A percentile compares a stretch with the other conserved stretches of the same genome.
Evolutionary conservation across 1,284 basidiomycete species (phyloP).

Genomic region (Puccinia coronata): DNA sequence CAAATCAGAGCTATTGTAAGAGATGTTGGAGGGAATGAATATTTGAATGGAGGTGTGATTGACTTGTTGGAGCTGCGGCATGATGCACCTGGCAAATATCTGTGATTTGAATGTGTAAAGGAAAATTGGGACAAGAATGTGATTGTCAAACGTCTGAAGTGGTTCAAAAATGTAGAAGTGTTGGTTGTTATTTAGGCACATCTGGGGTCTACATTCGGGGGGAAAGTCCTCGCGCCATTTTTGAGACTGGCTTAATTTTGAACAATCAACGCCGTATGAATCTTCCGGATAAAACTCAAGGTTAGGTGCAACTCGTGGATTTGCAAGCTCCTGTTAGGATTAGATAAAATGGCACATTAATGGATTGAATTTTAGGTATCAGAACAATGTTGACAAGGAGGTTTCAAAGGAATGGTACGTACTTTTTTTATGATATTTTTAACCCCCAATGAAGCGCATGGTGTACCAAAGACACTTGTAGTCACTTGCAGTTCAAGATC

Average conservation of each 20-base stretch:
- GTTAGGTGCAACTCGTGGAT: neutral
- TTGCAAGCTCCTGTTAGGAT: neutral
- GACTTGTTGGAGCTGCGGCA: neutral
- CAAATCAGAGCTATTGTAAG: neutral
- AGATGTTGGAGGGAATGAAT: neutral
- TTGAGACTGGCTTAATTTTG: neutral
- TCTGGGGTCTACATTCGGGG: neutral
- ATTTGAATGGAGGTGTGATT: neutral
- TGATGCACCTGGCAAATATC: neutral
- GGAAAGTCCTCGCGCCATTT: neutral
- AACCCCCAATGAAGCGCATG: neutral
- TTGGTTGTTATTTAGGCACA: neutral
- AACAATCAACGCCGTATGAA: neutral
- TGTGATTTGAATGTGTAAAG: neutral
- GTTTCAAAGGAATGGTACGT: too few species aligned
- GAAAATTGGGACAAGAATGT: neutral
- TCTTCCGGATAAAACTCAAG: neutral
- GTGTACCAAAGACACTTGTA: neutral
- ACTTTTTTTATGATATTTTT: neutral
- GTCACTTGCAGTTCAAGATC: neutral
- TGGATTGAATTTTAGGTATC: too few species aligned
- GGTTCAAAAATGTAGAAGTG: constrained; percentile 12
- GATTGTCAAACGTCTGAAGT: neutral
- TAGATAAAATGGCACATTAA: too few species aligned
- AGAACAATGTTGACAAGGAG: too few species aligned